Percentiles rank a stretch among this genome's conserved stretches.
Conservation (phyloP, 2,329 filamentous ascomycete species). For the Trichoderma hamatum region DNA sequence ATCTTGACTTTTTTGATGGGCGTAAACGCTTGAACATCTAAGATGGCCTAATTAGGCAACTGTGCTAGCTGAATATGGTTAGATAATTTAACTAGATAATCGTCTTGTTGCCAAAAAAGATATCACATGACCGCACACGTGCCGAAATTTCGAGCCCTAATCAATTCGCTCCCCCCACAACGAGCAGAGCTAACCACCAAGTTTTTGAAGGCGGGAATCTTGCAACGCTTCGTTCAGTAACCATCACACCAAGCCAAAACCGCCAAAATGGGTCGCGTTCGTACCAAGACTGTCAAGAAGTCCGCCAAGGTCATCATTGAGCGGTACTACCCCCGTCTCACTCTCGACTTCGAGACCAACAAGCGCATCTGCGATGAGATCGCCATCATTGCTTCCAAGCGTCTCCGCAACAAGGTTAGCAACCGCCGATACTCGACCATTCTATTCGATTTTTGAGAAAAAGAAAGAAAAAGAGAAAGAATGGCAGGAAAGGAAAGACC, state of each 20-base stretch:
- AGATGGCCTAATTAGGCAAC: not conserved
- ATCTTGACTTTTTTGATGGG: not conserved
- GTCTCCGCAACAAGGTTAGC: conserved; percentile 95
- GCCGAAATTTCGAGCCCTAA: conserved; percentile 38
- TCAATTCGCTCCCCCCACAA: conserved; percentile 30
- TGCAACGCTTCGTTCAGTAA: conserved; percentile 37
- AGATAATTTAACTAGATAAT: not conserved
- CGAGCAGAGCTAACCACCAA: conserved; percentile 36
- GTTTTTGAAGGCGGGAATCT: conserved; percentile 33
- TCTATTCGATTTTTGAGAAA: not conserved
- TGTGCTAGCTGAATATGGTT: not conserved
- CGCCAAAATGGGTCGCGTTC: conserved; percentile 71
- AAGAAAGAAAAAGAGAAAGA: not conserved
- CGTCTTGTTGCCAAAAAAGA: fast-evolving
- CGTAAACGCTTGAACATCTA: not conserved
- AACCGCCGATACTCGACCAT: conserved; percentile 7
- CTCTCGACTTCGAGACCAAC: conserved; percentile 99
- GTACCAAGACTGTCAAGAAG: conserved; percentile 72
- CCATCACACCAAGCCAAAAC: conserved; percentile 44
- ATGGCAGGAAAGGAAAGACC: not conserved
- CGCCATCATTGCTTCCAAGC: conserved; percentile 98
- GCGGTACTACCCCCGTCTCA: conserved; percentile 96
- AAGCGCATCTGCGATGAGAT: conserved; percentile 99
- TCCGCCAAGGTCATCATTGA: conserved; percentile 99
- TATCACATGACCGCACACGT: conserved; percentile 36